phyloP scores from a whole-genome alignment of 2,329 filamentous ascomycete genomes.

The Drechmeria coniospora region DNA sequence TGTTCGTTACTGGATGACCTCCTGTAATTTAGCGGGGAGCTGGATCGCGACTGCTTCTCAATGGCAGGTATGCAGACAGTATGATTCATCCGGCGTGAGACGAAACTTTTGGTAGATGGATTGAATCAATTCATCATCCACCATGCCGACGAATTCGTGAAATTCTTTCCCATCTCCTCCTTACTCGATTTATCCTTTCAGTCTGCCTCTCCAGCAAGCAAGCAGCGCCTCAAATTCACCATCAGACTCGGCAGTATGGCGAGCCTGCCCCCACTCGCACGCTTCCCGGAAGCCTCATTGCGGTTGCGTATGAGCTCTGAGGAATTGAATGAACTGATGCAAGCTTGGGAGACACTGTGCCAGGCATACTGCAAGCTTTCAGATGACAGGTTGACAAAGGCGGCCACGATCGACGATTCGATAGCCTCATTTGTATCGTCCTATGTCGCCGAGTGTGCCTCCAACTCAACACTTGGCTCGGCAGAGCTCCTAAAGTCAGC shows the following conservation, averaged over 20 bases:
- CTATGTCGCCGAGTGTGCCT: constrained; percentile 43
- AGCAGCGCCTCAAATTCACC: not conserved
- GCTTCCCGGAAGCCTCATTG: constrained; percentile 57
- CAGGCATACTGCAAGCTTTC: constrained; percentile 47
- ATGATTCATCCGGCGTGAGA: constrained; percentile 9
- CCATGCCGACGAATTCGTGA: constrained; percentile 2
- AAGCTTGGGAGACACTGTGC: constrained; percentile 58
- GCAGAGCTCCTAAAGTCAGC: constrained; percentile 41
- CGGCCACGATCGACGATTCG: constrained; percentile 40
- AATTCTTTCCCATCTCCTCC: not conserved
- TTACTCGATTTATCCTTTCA: too few species aligned
- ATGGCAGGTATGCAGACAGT: too few species aligned
- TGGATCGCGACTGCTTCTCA: too few species aligned
- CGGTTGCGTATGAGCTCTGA: constrained; percentile 47
- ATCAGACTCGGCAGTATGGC: constrained; percentile 15
- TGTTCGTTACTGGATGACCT: too few species aligned
- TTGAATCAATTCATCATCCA: too few species aligned
- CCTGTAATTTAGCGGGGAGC: too few species aligned
- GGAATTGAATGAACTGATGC: constrained; percentile 66
- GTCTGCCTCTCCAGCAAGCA: too few species aligned
- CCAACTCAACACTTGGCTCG: constrained; percentile 9
- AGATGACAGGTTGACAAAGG: constrained; percentile 36
- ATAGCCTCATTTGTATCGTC: constrained; percentile 26
- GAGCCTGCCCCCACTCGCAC: constrained; percentile 55
- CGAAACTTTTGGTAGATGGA: too few species aligned